Evolutionary conservation across 192 early-diverging fungal genomes (phyloP), one percentile per base, ranked within the genome.

Genomic region (Coemansia sp.): DNA sequence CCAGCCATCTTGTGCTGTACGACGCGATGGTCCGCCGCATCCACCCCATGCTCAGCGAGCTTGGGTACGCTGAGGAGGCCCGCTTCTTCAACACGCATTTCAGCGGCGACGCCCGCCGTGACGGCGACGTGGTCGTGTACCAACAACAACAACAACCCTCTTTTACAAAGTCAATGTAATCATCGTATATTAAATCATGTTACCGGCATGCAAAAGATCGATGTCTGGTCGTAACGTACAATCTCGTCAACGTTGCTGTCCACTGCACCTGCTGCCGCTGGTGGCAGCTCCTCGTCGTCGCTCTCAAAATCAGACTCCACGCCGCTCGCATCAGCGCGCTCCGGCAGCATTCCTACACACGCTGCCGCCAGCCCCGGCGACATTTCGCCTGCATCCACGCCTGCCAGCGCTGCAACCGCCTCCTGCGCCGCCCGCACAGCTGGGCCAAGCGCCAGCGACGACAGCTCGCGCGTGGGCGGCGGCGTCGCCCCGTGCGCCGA

Each of bases 41-140:
- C 56, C 40, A 45, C 4, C 22, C 30, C 8, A 54, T 76, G 11
- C 62, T 91, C 21, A n/a, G 35, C 6, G 58, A 43, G 1, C 56
- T 65, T 14, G 68, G 80, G 18, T 93, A 93, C 50, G 5, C 27
- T 2, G 86, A 94, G 83, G 86, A 87, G 47, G 66, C 82, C 23
- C 77, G 93, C 43, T 95, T 98, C 64, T 98, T 98, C 65, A 98
- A 98, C 65, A 86, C 86, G 10, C 92, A 96, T 65, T 92, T 92
- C 50, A 86, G 86, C 69, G 89, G 88, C 40, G 95, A 98, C 67
- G 62, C 73, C 0, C 76, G 92, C 56, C 81, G 92, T 40, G 56
- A 59, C 48, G 94, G 93, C 38, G 92, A 95, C 72, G 88, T 96
- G 18, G 67, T 98, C 18, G 85, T 95, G 1, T 87, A 85, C 19